phyloP scores from a whole-genome alignment of 1,139 yeast genomes.

The Geotrichum citri-aurantii region DNA sequence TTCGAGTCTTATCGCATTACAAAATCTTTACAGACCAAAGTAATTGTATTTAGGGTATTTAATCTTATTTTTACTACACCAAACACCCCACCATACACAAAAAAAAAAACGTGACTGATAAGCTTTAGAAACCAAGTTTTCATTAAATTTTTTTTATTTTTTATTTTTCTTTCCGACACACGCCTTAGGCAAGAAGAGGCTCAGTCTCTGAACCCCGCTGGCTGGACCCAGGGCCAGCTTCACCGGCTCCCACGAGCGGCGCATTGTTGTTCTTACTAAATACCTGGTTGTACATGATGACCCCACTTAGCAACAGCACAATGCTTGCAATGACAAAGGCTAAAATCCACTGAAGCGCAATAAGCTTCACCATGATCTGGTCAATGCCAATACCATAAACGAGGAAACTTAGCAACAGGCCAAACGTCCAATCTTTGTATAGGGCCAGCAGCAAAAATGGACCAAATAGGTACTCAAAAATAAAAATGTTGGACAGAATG shows the following conservation, averaged over 20 bases:
- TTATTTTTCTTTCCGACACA: too few relatives aligned
- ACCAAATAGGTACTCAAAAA: conserved; percentile 71
- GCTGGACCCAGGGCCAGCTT: neutral
- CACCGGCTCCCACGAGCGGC: conserved; percentile 4
- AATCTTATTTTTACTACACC: too few relatives aligned
- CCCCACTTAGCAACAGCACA: conserved; percentile 46
- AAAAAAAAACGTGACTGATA: too few relatives aligned
- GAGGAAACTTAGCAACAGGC: conserved; percentile 52
- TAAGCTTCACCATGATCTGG: conserved; percentile 58
- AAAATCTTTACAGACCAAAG: too few relatives aligned
- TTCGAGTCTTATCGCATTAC: too few relatives aligned
- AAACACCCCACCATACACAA: too few relatives aligned
- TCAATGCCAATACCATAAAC: conserved; percentile 62
- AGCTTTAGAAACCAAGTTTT: too few relatives aligned
- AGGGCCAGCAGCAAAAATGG: conserved; percentile 54
- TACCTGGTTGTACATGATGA: conserved; percentile 31
- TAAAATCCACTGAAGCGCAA: conserved; percentile 82
- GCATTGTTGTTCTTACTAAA: conserved; percentile 8
- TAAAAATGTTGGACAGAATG: conserved; percentile 60
- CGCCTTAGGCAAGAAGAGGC: conserved; percentile 31
- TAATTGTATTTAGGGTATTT: too few relatives aligned
- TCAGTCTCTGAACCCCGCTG: conserved; percentile 21
- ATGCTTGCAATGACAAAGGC: conserved; percentile 59
- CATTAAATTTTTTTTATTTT: too few relatives aligned
- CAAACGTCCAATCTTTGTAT: conserved; percentile 68